Conservation (phyloP, 805 yeast genomes). For the Wickerhamiella kurtzmanii region DNA sequence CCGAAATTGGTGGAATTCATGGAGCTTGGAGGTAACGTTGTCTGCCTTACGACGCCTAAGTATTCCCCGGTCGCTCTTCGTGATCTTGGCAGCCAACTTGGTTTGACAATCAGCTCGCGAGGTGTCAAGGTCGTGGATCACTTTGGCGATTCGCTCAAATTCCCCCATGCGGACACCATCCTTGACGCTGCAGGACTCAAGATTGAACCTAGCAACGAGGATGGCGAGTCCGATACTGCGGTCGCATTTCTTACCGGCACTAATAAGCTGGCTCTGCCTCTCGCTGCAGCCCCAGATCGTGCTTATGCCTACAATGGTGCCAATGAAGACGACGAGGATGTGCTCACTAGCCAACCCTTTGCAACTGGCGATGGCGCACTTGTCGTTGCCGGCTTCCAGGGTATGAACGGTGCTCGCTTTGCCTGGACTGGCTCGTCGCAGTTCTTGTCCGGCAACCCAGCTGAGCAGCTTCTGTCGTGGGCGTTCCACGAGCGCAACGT, state of each 20-base stretch:
- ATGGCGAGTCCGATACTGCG: slow-evolving; percentile 6
- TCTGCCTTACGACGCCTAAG: slow-evolving; percentile 43
- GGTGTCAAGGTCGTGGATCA: slow-evolving; percentile 53
- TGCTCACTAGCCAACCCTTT: slow-evolving; percentile 8
- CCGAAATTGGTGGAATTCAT: slow-evolving; percentile 45
- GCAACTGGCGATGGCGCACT: slow-evolving; percentile 13
- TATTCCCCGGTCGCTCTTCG: slow-evolving; percentile 50
- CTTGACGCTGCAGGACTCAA: slow-evolving; percentile 4
- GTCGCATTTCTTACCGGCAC: slow-evolving; percentile 11
- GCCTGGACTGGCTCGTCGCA: slow-evolving; percentile 66
- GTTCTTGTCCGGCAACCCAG: slow-evolving; percentile 35
- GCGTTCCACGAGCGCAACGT: slow-evolving; percentile 48
- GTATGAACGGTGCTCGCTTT: slow-evolving; percentile 55
- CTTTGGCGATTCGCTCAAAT: slow-evolving; percentile 27
- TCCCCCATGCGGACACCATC: slow-evolving; percentile 15
- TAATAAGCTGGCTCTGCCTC: slow-evolving; percentile 12
- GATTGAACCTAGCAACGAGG: background rate
- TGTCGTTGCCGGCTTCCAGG: slow-evolving; percentile 61
- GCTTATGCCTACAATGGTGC: slow-evolving; percentile 17
- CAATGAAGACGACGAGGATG: slow-evolving; percentile 10
- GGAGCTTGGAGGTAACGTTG: slow-evolving; percentile 58
- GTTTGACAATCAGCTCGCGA: slow-evolving; percentile 72
- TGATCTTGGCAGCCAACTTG: slow-evolving; percentile 60
- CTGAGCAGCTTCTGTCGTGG: slow-evolving; percentile 42
- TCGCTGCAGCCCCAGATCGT: slow-evolving; percentile 17